Conservation (phyloP, 2,329 filamentous ascomycete species). For the Aspergillus sp. region DNA sequence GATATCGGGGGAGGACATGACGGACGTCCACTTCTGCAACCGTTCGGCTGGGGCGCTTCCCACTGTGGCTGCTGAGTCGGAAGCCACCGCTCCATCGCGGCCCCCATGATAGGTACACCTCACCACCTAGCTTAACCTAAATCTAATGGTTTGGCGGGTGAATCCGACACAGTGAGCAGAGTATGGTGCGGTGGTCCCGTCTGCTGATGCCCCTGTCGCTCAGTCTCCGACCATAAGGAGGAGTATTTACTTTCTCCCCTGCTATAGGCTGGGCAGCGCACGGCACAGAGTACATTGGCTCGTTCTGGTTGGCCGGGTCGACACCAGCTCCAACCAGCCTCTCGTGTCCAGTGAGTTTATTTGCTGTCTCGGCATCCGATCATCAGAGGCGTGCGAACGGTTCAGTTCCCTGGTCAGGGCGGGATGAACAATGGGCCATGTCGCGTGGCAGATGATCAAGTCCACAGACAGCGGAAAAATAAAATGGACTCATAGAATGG, state of each 20-base stretch:
- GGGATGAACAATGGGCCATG: neutral
- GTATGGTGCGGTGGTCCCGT: neutral
- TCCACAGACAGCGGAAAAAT: neutral
- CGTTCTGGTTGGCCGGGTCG: neutral
- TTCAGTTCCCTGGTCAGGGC: neutral
- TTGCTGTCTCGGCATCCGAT: neutral
- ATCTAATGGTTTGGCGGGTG: conserved; percentile 4
- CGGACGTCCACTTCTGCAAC: conserved; percentile 15
- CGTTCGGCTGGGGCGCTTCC: conserved; percentile 13
- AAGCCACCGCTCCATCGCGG: conserved; percentile 1
- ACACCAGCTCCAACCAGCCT: neutral
- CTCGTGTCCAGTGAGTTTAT: neutral
- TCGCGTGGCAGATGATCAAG: neutral
- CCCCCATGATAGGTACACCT: conserved; percentile 18
- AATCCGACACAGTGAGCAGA: neutral
- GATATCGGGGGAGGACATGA: neutral
- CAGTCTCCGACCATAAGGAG: neutral
- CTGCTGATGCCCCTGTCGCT: conserved; percentile 6
- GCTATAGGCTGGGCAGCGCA: neutral
- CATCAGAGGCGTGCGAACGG: neutral
- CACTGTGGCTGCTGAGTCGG: neutral
- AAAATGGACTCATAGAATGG: too few species aligned
- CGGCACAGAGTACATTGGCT: neutral
- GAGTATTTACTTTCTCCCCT: neutral
- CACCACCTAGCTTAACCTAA: conserved; percentile 16